phyloP scores from a whole-genome alignment of 257 asterid species.

The Cinchona pubescens region DNA sequence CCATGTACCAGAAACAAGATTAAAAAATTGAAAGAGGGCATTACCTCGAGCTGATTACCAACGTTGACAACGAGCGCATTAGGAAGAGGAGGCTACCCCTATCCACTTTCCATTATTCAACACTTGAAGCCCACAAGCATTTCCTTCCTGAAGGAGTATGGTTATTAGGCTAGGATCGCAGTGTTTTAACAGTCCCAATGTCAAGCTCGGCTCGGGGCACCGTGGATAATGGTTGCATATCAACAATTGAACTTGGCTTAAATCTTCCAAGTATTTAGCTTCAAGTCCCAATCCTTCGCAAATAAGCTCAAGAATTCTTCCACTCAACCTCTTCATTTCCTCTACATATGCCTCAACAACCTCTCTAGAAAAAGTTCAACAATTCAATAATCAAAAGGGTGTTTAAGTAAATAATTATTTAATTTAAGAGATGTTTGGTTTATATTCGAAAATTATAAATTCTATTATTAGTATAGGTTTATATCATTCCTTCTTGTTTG shows the following conservation, averaged over 20 bases:
- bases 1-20: background rate
- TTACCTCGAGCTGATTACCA: slow-evolving; percentile 59
- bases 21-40: background rate
- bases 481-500: too few species aligned
- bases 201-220: slow-evolving; percentile 69
- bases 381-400: too few species aligned
- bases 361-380: slow-evolving; percentile 30
- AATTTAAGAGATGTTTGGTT: too few species aligned
- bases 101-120: slow-evolving; percentile 52
- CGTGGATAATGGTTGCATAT: slow-evolving; percentile 66
- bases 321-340: slow-evolving; percentile 36
- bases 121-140: slow-evolving; percentile 27
- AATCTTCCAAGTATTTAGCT: slow-evolving; percentile 36
- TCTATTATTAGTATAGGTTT: too few species aligned
- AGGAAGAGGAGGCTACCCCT: slow-evolving; percentile 44
- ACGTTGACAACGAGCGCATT: slow-evolving; percentile 53
- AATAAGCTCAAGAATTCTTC: slow-evolving; percentile 42
- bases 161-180: slow-evolving; percentile 62
- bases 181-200: slow-evolving; percentile 64
- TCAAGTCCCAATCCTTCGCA: slow-evolving; percentile 52
- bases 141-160: slow-evolving; percentile 46
- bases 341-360: slow-evolving; percentile 42
- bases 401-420: too few species aligned
- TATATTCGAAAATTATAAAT: too few species aligned
- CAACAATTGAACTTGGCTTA: slow-evolving; percentile 39